A percentile compares a stretch with the other conserved stretches of the same genome.
These are phyloP conservation scores for Orbilia ellipsospora DNA, from an alignment of 2,329 filamentous ascomycete genomes.

Conservation along the genomic window DNA sequence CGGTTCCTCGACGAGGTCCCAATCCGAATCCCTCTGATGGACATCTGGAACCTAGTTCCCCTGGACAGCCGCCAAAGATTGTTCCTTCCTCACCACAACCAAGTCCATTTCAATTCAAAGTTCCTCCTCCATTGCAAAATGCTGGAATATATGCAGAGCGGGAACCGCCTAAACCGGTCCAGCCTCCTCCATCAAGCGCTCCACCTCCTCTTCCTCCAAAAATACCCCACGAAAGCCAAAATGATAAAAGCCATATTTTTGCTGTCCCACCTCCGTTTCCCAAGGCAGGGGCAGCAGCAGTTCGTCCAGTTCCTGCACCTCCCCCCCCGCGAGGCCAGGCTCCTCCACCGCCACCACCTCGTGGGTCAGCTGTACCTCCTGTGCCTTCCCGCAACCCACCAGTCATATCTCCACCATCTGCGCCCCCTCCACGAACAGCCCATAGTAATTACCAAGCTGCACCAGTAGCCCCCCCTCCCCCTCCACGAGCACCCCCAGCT, in stretches of 20 bases:
- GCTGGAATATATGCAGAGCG: slow-evolving; percentile 83
- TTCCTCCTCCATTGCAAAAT: slow-evolving; percentile 87
- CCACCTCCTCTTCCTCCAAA: slow-evolving; percentile 67
- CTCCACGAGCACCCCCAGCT: slow-evolving; percentile 62
- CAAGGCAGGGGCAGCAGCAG: slow-evolving; percentile 64
- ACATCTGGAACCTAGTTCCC: slow-evolving; percentile 32
- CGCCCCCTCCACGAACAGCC: slow-evolving; percentile 60
- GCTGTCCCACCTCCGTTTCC: slow-evolving; percentile 82
- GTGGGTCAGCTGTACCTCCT: slow-evolving; percentile 64
- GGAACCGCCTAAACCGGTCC: slow-evolving; percentile 73
- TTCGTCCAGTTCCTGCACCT: slow-evolving; percentile 71
- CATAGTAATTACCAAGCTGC: slow-evolving; percentile 35
- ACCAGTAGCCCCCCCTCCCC: slow-evolving; percentile 59
- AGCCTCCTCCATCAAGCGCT: slow-evolving; percentile 73
- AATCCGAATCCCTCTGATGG: slow-evolving; percentile 8
- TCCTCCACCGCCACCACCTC: slow-evolving; percentile 71
- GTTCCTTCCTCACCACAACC: slow-evolving; percentile 32
- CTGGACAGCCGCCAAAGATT: slow-evolving; percentile 23
- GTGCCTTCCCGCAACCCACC: slow-evolving; percentile 61
- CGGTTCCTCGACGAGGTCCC: slow-evolving; percentile 25
- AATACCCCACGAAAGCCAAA: slow-evolving; percentile 72
- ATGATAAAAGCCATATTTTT: slow-evolving; percentile 70
- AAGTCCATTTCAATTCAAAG: slow-evolving; percentile 75
- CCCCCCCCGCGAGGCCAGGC: slow-evolving; percentile 64
- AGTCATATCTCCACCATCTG: slow-evolving; percentile 62